phyloP scores from a whole-genome alignment of 352 stramenopile genomes.

The Globisporangium camurandrum region DNA sequence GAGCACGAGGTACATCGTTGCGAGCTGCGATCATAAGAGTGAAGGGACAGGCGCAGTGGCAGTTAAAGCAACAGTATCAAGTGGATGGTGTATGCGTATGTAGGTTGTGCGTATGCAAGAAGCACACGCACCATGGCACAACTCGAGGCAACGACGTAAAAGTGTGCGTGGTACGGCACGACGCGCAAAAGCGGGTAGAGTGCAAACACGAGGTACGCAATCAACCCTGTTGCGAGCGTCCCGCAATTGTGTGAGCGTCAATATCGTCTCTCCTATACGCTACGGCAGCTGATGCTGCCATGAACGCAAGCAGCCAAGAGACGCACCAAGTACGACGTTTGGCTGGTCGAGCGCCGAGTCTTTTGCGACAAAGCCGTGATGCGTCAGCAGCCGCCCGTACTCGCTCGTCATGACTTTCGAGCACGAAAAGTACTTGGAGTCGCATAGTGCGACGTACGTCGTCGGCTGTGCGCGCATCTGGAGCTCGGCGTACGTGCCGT shows the following conservation, averaged over 20 bases:
- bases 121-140: constrained; percentile 21
- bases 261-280: neutral
- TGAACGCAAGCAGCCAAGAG: neutral
- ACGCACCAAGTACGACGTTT: constrained; percentile 37
- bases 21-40: constrained; percentile 16
- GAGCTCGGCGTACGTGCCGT: constrained; percentile 40
- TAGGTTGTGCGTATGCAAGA: neutral
- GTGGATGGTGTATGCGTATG: neutral
- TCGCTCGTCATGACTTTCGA: constrained; percentile 51
- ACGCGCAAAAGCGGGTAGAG: constrained; percentile 32
- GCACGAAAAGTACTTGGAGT: constrained; percentile 45
- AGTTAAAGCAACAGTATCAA: neutral
- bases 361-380: constrained; percentile 29
- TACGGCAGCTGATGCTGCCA: no score
- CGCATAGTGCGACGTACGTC: constrained; percentile 45
- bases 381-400: constrained; percentile 38
- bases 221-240: constrained; percentile 5
- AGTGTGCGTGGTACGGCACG: constrained; percentile 30
- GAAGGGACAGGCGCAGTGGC: no score
- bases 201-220: constrained; percentile 37
- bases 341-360: constrained; percentile 36
- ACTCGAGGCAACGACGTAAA: constrained; percentile 36
- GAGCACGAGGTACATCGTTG: constrained; percentile 47
- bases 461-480: constrained; percentile 27
- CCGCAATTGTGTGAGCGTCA: neutral